Base-by-base conservation (phyloP, 257 asterid genomes). In the Ballota nigra region DNA sequence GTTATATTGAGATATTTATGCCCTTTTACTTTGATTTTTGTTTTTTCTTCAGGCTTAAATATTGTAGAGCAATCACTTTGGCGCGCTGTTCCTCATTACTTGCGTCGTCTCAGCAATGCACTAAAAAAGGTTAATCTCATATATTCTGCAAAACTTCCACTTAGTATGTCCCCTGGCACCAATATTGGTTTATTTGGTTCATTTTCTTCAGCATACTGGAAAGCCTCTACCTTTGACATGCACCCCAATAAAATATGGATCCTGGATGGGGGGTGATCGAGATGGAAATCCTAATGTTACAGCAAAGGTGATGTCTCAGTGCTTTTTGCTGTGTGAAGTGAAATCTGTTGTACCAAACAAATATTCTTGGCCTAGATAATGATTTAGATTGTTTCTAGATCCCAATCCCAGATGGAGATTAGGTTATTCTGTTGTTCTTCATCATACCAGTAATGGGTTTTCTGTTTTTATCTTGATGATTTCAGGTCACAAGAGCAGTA, bases 211-310 rank as follows among this genome's bases (percentile, higher is more conserved):
- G 99, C 97, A 91, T 75, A 88, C 97, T 52, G 97, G 99, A 76
- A 87, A 63, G 79, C 88, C 97, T 55, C 95, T 94, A 71, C 99
- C 97, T 57, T 76, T 91, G 89, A 91, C 97, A 43, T 85, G 97
- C 86, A 94, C 99, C 40, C 99, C 99, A 9, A 94, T 94, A 83
- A 91, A 85, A 83, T 94, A 91, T 84, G 99, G 99, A 41, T 94
- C 99, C 33, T 94, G 99, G 97, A 94, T 91, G 96, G 99, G 99
- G n/a, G 99, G 97, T 23, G 99, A 94, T 82, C 88, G 98, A 73
- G 98, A 94, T 84, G 99, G 99, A 79, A 94, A 94, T 80, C 99
- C 98, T 73, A 94, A 89, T 70, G 99, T 94, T 77, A 94, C 99
- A 3, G 87, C 97, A 78, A 89, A 94, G 99, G 99, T 87, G 77